Evolutionary conservation across 805 yeast species (phyloP).

Genomic region (Starmerella bombi): DNA sequence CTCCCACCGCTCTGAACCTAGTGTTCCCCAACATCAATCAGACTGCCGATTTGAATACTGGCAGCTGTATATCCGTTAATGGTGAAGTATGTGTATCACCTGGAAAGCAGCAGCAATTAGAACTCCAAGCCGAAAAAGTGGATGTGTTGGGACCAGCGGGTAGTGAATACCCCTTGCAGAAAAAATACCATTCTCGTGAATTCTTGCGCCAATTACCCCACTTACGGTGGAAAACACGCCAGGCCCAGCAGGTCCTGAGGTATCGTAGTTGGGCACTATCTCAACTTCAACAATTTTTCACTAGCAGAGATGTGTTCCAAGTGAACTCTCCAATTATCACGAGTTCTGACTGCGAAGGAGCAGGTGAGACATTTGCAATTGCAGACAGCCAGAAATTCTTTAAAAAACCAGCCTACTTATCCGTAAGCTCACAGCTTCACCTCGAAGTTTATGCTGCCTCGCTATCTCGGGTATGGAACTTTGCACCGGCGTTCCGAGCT

Average conservation of each 20-base stretch:
- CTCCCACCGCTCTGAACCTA: slow-evolving; percentile 41
- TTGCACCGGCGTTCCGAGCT: slow-evolving; percentile 88
- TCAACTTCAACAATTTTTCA: slow-evolving; percentile 42
- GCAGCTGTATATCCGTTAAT: slow-evolving; percentile 33
- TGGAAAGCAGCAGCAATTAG: slow-evolving; percentile 39
- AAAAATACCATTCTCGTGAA: slow-evolving; percentile 54
- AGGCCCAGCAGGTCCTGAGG: slow-evolving; percentile 53
- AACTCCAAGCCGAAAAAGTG: slow-evolving; percentile 34
- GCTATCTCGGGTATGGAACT: slow-evolving; percentile 68
- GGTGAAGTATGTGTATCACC: slow-evolving; percentile 38
- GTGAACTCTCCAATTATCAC: slow-evolving; percentile 81
- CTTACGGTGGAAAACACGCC: slow-evolving; percentile 57
- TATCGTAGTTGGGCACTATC: slow-evolving; percentile 57
- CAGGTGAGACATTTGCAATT: slow-evolving; percentile 74
- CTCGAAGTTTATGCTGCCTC: slow-evolving; percentile 69
- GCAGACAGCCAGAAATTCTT: slow-evolving; percentile 35
- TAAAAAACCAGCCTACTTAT: slow-evolving; percentile 53
- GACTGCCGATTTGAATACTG: slow-evolving; percentile 29
- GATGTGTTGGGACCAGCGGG: slow-evolving; percentile 48
- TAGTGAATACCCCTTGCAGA: slow-evolving; percentile 66
- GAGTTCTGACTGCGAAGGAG: slow-evolving; percentile 91
- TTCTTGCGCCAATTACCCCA: slow-evolving; percentile 63
- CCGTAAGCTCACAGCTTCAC: slow-evolving; percentile 89
- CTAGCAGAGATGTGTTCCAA: slow-evolving; percentile 43
- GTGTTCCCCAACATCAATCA: slow-evolving; percentile 28